Percentiles rank a stretch among this genome's conserved stretches.
Evolutionary conservation across 805 yeast genomes (phyloP).

Genomic region (Lipomyces kockii): DNA sequence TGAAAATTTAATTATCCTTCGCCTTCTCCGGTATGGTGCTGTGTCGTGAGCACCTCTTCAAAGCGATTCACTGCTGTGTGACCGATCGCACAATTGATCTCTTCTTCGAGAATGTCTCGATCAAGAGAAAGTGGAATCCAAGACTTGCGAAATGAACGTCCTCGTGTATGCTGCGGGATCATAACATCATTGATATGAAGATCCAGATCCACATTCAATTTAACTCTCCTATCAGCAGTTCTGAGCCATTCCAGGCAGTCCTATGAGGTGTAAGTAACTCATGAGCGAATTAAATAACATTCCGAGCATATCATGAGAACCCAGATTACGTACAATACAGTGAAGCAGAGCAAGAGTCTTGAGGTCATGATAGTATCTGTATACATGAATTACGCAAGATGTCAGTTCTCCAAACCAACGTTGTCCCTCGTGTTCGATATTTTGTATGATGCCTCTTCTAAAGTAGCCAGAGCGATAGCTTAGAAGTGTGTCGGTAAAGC

Average conservation of each 20-base stretch:
- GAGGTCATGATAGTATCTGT: not conserved
- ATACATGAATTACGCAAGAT: slow-evolving; percentile 3
- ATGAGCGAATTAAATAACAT: not conserved
- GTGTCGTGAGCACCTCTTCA: not conserved
- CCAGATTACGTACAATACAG: slow-evolving; percentile 4
- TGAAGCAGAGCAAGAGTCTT: slow-evolving; percentile 1
- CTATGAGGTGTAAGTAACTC: not conserved
- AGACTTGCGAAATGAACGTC: not conserved
- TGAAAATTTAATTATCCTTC: not conserved
- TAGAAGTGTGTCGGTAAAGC: not conserved
- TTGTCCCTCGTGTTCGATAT: not conserved
- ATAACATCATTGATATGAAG: not conserved
- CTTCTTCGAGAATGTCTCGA: too few species aligned
- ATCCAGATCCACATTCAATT: slow-evolving; percentile 1
- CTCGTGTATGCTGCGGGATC: not conserved
- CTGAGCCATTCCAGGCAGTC: slow-evolving; percentile 4
- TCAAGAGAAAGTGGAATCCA: not conserved
- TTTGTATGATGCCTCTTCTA: not conserved
- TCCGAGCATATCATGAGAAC: not conserved
- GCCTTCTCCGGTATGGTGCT: not conserved
- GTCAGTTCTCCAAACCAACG: slow-evolving; percentile 5
- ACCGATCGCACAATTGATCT: not conserved
- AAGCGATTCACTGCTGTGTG: not conserved
- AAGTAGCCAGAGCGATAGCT: not conserved
- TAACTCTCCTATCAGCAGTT: not conserved